Base-by-base conservation (phyloP, 257 asterid genomes). In the Phtheirospermum japonicum region DNA sequence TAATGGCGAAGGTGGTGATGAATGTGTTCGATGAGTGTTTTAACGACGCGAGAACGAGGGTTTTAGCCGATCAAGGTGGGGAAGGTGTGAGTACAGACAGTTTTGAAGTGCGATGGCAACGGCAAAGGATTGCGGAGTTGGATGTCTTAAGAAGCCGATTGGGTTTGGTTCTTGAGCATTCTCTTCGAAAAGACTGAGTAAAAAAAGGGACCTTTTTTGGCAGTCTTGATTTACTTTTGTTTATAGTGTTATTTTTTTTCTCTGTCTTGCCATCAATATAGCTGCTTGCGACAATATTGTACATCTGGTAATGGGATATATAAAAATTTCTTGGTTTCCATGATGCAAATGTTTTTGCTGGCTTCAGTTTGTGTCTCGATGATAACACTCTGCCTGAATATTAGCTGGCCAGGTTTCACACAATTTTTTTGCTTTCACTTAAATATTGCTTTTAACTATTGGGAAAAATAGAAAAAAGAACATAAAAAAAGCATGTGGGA, bases 61-160 rank as follows among this genome's bases (percentile, higher is more conserved):
- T 73, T 51, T 20, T 63, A 26, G 71, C 33, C 19, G 74, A 72
- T 67, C 53, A 61, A 7, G 66, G 61, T 54, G 77, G 65, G 12
- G 77, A 60, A 55, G 64, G 63, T 26, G 69, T 45, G 9, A 36
- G 39, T 19, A 68, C 51, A 2, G 73, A 70, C 66, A 71, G 81
- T 51, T 69, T 83, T 51, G 73, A 71, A 17, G 63, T 66, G 67
- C 80, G 90, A 12, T 86, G 95, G 95, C 83, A 64, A 70, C 74
- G 63, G 75, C 97, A 86, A 71, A 73, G 82, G 72, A 67, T 86
- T 49, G 89, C 85, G 3, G 95, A 89, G 64, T 75, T 86, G 74
- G 89, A 82, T 62, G 91, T 77, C 7, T 70, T 86, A 54, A 82
- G 85, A 1, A 77, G 83, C 39, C 77, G 96, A 30, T 37, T 84